Evolutionary conservation across 768 basidiomycete genomes (phyloP).

Genomic region (Kwoniella bestiolae): DNA sequence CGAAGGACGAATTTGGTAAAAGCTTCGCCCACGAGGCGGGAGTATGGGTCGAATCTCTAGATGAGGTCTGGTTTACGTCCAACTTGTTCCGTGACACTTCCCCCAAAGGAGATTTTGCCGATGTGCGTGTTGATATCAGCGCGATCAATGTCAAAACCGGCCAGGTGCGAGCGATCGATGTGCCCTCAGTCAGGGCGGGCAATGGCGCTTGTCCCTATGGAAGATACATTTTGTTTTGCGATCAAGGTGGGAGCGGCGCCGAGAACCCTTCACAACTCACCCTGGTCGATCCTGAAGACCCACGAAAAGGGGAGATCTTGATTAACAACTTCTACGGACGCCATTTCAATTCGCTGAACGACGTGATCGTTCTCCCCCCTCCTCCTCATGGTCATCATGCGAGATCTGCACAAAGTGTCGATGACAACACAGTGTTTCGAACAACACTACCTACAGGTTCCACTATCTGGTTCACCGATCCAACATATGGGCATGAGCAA

Average conservation of each 20-base stretch:
- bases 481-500: constrained; percentile 35
- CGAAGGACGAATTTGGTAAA: background rate
- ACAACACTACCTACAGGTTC: background rate
- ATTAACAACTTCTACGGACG: constrained; percentile 37
- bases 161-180: background rate
- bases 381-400: background rate
- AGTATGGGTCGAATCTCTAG: constrained; percentile 4
- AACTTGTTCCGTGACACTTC: constrained; percentile 11
- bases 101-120: background rate
- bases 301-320: constrained; percentile 1
- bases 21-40: constrained; percentile 37
- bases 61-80: constrained; percentile 33
- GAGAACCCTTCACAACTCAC: constrained; percentile 24
- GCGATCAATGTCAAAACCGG: constrained; percentile 7
- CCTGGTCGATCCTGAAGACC: constrained; percentile 20
- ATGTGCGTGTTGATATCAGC: constrained; percentile 13
- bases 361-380: constrained; percentile 32
- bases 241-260: constrained; percentile 24
- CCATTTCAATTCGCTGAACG: constrained; percentile 41
- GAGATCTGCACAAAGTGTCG: background rate
- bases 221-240: constrained; percentile 30
- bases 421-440: background rate
- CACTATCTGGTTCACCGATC: constrained; percentile 38
- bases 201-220: constrained; percentile 31
- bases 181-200: background rate